Percentiles rank a stretch among this genome's conserved stretches.
These are phyloP conservation scores for Nosema muscidifuracis DNA, from an alignment of 371 early-diverging fungal species.

Conservation along the genomic window DNA sequence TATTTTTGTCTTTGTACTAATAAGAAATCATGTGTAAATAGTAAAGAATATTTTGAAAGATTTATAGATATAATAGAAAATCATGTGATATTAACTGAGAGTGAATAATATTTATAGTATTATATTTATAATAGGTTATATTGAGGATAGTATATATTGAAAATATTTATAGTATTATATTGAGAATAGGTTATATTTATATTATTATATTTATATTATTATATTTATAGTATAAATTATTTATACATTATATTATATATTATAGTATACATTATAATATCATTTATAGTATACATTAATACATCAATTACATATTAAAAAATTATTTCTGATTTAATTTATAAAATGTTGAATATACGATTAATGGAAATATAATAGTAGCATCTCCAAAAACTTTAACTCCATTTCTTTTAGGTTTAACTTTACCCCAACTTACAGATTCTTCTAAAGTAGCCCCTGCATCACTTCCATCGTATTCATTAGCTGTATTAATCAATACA, in stretches of 20 bases:
- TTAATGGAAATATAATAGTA: conserved; percentile 72
- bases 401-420: conserved; percentile 71
- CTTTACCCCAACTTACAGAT: conserved; percentile 98
- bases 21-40: conserved; percentile 42
- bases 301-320: no score
- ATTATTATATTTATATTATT: no score
- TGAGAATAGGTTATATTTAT: no score
- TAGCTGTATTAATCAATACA: conserved; percentile 91
- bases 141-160: no score
- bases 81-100: neutral
- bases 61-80: conserved; percentile 32
- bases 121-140: no score
- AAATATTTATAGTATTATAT: no score
- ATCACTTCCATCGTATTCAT: conserved; percentile 97
- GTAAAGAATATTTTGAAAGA: conserved; percentile 44
- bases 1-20: conserved; percentile 30
- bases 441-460: conserved; percentile 96
- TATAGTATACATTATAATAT: no score
- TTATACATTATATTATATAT: no score
- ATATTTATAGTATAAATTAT: no score
- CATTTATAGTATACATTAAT: no score
- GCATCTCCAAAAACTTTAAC: conserved; percentile 93
- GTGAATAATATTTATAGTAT: no score
- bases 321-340: conserved; percentile 7
- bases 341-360: conserved; percentile 51